Evolutionary conservation across 345 rosid genomes (phyloP), one percentile per base, ranked within the genome.

Genomic region (Durio zibethinus): DNA sequence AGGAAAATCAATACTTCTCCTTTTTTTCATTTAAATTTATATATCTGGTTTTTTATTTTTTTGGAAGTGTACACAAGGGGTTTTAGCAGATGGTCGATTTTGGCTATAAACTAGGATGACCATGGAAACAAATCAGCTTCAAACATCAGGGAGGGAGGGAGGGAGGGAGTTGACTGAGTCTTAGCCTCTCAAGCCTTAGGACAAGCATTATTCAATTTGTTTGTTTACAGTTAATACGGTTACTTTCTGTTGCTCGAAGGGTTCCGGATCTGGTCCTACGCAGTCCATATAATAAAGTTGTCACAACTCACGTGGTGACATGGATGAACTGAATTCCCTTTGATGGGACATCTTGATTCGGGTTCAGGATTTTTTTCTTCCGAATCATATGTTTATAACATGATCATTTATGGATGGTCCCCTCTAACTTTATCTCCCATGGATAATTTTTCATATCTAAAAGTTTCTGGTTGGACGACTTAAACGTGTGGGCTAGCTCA

Each of bases 41-140:
- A 3, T 25, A 54, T 20, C 6, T 52, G 1, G 1, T 18, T 31
- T 8, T 61, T 60, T 60, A 4, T 48, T n/a, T 72, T 35, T 40
- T 3, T 62, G 23, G 31, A 40, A 27, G 18, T 81, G 25, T 54
- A n/a, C 4, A 9, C n/a, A 23, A 43, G 7, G 20, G 53, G 27
- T 65, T 52, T 70, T 40, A 20, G 42, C 48, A 56, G 12, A 56
- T 68, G 74, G 63, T 12, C n/a, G 23, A 40, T 77, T 68, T 5
- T 18, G 20, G 84, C 84, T 84, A 84, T 35, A 73, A 82, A 75
- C 6, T 31, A 79, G 87, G 87, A 15, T 23, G 61, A 68, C 86
- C 87, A 62, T 77, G n/a, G 72, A 79, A 81, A 72, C 23, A 75
- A 50, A 57, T n/a, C 29, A 10, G 65, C 40, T 59, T 38, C 31